phyloP scores from a whole-genome alignment of 2,329 filamentous ascomycete species.

The Biscogniauxia sp. region DNA sequence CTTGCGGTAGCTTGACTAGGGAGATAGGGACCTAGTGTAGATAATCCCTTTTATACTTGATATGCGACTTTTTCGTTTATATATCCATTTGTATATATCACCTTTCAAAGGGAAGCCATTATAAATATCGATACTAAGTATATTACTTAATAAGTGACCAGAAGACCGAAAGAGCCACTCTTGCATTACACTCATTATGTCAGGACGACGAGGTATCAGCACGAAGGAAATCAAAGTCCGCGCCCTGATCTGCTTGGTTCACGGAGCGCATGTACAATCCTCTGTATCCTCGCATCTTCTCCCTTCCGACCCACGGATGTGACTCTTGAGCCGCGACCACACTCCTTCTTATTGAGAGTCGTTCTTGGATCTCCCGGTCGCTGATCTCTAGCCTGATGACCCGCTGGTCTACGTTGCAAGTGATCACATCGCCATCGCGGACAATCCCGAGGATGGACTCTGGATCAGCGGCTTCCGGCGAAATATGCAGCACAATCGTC shows the following conservation, averaged over 20 bases:
- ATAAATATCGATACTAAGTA: too few species aligned
- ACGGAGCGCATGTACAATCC: slow-evolving; percentile 59
- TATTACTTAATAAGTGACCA: too few species aligned
- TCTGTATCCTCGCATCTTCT: slow-evolving; percentile 52
- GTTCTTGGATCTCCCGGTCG: slow-evolving; percentile 64
- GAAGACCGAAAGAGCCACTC: too few species aligned
- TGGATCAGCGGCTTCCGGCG: slow-evolving; percentile 76
- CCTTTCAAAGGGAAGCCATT: too few species aligned
- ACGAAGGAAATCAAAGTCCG: slow-evolving; percentile 61
- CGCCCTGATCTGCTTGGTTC: slow-evolving; percentile 58
- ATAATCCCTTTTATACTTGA: too few species aligned
- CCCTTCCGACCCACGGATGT: slow-evolving; percentile 36
- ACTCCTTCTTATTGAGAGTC: slow-evolving; percentile 61
- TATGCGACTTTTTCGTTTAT: too few species aligned
- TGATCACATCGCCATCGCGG: slow-evolving; percentile 71
- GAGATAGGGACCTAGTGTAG: too few species aligned
- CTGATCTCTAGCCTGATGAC: slow-evolving; percentile 58
- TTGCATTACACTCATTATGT: too few species aligned
- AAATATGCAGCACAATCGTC: slow-evolving; percentile 85
- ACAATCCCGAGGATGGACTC: slow-evolving; percentile 77
- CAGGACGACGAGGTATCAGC: slow-evolving; percentile 34
- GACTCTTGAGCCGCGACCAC: slow-evolving; percentile 26
- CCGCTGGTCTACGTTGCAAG: slow-evolving; percentile 70
- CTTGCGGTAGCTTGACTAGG: too few species aligned
- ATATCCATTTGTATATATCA: too few species aligned